Evolutionary conservation across 2,329 filamentous ascomycete species (phyloP).

Genomic region (Scytalidium sp.): DNA sequence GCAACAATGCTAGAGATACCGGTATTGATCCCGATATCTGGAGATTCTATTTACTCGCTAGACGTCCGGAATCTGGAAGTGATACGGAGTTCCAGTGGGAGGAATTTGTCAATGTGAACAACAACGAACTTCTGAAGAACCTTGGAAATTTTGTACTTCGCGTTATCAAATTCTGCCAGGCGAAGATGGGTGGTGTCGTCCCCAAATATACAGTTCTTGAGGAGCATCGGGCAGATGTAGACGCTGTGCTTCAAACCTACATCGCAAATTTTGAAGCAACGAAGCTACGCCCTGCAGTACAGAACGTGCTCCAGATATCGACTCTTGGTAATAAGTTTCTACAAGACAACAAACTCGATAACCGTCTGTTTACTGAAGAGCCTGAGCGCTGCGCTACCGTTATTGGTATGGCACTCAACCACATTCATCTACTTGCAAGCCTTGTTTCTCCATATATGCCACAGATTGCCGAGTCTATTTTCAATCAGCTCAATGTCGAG

Average conservation of each 20-base stretch:
- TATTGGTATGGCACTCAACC: conserved; percentile 78
- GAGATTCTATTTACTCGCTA: conserved; percentile 86
- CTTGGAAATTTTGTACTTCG: conserved; percentile 72
- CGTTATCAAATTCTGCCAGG: conserved; percentile 71
- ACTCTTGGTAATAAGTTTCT: conserved; percentile 59
- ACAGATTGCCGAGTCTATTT: conserved; percentile 70
- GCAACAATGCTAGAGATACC: conserved; percentile 83
- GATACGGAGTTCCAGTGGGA: conserved; percentile 92
- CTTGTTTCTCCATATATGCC: conserved; percentile 85
- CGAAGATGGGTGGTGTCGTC: conserved; percentile 64
- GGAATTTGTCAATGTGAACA: conserved; percentile 79
- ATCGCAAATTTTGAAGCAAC: conserved; percentile 66
- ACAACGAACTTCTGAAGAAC: conserved; percentile 79
- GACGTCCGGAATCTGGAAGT: conserved; percentile 72
- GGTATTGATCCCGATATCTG: conserved; percentile 85
- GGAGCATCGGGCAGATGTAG: conserved; percentile 54
- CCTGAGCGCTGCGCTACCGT: conserved; percentile 36
- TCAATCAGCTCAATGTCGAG: conserved; percentile 67
- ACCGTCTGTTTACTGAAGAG: conserved; percentile 32
- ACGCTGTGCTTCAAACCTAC: conserved; percentile 64
- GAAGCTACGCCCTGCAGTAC: conserved; percentile 65
- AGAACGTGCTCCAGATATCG: conserved; percentile 65
- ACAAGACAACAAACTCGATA: conserved; percentile 40
- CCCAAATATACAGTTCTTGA: conserved; percentile 54
- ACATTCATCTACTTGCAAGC: conserved; percentile 76